Evolutionary conservation across 495 filamentous ascomycete genomes (phyloP), one percentile per base, ranked within the genome.

Genomic region (Hypoxylon cercidicola): DNA sequence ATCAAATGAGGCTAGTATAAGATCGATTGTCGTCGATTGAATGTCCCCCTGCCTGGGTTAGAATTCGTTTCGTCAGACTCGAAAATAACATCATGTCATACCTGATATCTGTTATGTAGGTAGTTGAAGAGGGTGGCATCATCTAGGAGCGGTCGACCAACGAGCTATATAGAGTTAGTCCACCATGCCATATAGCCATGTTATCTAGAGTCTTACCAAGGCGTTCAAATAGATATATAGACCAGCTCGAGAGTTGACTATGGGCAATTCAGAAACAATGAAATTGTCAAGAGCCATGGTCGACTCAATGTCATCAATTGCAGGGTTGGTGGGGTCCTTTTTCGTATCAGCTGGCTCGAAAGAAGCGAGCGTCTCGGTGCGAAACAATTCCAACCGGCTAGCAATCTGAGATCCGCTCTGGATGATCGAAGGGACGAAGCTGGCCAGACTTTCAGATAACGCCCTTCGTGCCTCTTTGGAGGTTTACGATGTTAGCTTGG

Each of bases 181-280:
- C 4, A 9, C 40, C 54, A 57, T 37, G 28, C 23, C n/a, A 19
- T 34, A 16, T 5, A 50, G 35, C 0, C 43, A 12, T 5, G 34
- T 37, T 28, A 6, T 43, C 0, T 39, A 37, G 20, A 25, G 13
- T 73, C 83, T 72, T 79, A 97, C 90, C 78, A 91, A 82, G 45
- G 93, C 87, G 73, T 92, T 93, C 28, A 99, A 79, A 73, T 94
- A 97, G n/a, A 97, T 82, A 74, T 93, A 98, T 64, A 98, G 79
- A 44, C 92, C 92, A 49, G 93, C 93, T 78, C 93, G 85, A n/a
- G 93, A 89, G 72, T 92, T 90, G 10, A 90, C 77, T 5, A 82
- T 77, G 1, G 90, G 88, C 4, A 89, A 75, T 64, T 93, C 89
- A 21, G 87, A 79, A 1, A 95, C 73, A 71, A 69, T 83, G 71